Base-by-base conservation (phyloP, 768 basidiomycete species). In the Phylloporus arenicola region DNA sequence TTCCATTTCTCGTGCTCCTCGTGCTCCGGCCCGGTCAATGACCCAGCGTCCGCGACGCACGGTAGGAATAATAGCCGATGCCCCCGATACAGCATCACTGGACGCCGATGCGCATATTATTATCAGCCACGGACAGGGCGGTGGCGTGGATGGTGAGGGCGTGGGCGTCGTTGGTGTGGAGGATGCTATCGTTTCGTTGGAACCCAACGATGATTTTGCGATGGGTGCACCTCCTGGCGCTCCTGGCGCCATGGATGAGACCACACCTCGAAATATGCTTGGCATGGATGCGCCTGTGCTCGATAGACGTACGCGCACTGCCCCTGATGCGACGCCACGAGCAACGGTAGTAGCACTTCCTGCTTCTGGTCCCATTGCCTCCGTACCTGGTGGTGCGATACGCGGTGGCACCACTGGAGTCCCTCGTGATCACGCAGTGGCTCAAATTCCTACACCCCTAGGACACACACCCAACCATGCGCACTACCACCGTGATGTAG, bases 221-320 rank as follows among this genome's bases (percentile, higher is more conserved):
- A 88, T 91, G 84, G 90, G 90, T 42, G 90, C 90, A 0, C 90
- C 90, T 2, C 91, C 91, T 9, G 89, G 89, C 34, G 89, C 91
- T n/a, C 90, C 90, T 1, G 90, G 90, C 44, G 90, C 89, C 0
- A 81, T 87, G 62, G 64, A 70, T n/a, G 64, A 64, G 33, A 62
- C 61, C 2, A 45, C 43, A 1, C 63, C 58, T 5, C 56, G 66
- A 55, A 60, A 64, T 45, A 33, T 69, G 43, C 62, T 61, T 25
- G 68, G 59, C 24, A 47, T 60, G 59, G 54, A 61, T 38, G 48
- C 57, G 41, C 58, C 65, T 41, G 47, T 58, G 4, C 56, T 68
- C 48, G 68, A 64, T 30, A 57, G 67, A 50, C 70, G 59, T 42
- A 57, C 65, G 7, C 71, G 70, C 42, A 74, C 69, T 6, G 74